Conservation (phyloP, 2,329 filamentous ascomycete genomes). For the Clarireedia homoeocarpa region DNA sequence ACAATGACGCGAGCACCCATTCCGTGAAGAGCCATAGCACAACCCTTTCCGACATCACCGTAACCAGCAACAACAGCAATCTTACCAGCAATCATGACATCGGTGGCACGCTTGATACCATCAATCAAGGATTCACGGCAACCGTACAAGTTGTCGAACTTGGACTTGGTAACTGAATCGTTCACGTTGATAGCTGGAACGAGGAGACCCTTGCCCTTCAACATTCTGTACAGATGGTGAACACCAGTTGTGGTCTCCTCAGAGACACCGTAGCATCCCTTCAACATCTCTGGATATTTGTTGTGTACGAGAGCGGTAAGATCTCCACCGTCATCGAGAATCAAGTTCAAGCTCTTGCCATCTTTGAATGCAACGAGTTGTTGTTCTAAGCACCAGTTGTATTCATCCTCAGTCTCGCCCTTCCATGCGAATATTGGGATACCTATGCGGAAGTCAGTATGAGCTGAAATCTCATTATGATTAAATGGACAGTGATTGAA, state of each 20-base stretch:
- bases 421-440: slow-evolving; percentile 77
- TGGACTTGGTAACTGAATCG: slow-evolving; percentile 99
- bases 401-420: slow-evolving; percentile 96
- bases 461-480: slow-evolving; percentile 43
- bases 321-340: slow-evolving; percentile 97
- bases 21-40: slow-evolving; percentile 87
- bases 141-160: slow-evolving; percentile 99
- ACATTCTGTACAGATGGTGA: slow-evolving; percentile 98
- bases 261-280: slow-evolving; percentile 96
- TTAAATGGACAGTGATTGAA: slow-evolving; percentile 48
- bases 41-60: slow-evolving; percentile 99
- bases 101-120: slow-evolving; percentile 99
- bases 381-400: slow-evolving; percentile 99
- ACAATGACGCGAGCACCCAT: slow-evolving; percentile 97
- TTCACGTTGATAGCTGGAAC: slow-evolving; percentile 99
- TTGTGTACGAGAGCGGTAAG: slow-evolving; percentile 91
- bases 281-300: slow-evolving; percentile 98
- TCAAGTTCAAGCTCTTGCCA: slow-evolving; percentile 92
- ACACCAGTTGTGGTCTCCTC: slow-evolving; percentile 99
- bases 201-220: slow-evolving; percentile 83
- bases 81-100: slow-evolving; percentile 99
- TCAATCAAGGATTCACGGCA: slow-evolving; percentile 98
- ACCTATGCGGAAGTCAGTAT: slow-evolving; percentile 37
- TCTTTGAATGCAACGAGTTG: slow-evolving; percentile 96
- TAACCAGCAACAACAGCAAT: slow-evolving; percentile 94